A percentile compares a stretch with the other conserved stretches of the same genome.
These are phyloP conservation scores for Calocybe gangraenosa DNA, from an alignment of 768 basidiomycete species.

Conservation along the genomic window DNA sequence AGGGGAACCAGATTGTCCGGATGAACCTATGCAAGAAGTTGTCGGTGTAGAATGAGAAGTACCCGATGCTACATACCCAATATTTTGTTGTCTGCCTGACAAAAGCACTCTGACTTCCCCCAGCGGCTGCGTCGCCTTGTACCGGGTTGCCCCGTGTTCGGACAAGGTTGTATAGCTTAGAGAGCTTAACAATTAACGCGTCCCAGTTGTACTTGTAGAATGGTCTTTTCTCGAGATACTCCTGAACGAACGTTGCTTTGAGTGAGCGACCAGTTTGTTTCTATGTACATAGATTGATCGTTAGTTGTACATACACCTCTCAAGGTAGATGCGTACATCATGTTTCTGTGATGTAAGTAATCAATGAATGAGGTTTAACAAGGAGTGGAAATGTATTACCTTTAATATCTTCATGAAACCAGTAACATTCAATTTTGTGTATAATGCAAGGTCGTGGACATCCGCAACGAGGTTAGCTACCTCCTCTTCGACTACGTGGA, in stretches of 20 bases:
- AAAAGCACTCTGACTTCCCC: conserved; percentile 94
- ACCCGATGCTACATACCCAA: conserved; percentile 61
- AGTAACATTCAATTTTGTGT: conserved; percentile 97
- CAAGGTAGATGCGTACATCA: conserved; percentile 49
- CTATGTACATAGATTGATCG: conserved; percentile 33
- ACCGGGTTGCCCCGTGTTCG: conserved; percentile 94
- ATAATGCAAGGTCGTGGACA: conserved; percentile 84
- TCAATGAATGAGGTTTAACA: no score
- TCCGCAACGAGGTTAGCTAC: conserved; percentile 93
- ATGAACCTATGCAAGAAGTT: conserved; percentile 51
- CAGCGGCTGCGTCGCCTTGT: conserved; percentile 89
- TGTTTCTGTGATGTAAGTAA: conserved; percentile 87
- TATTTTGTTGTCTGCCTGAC: conserved; percentile 99
- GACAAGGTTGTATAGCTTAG: conserved; percentile 91
- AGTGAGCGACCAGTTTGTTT: conserved; percentile 88
- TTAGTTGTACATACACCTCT: neutral
- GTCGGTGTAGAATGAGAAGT: neutral
- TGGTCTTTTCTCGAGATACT: conserved; percentile 89
- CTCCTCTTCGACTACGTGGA: conserved; percentile 86
- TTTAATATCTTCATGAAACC: conserved; percentile 99
- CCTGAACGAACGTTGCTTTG: conserved; percentile 84
- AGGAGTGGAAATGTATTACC: conserved; percentile 30
- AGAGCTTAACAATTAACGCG: conserved; percentile 91
- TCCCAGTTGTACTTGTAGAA: conserved; percentile 99
- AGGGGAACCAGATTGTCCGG: conserved; percentile 92